Percentiles rank a stretch among this genome's conserved stretches.
Conservation (phyloP, 2,329 filamentous ascomycete genomes). For the Ceratocystiopsis minuta region DNA sequence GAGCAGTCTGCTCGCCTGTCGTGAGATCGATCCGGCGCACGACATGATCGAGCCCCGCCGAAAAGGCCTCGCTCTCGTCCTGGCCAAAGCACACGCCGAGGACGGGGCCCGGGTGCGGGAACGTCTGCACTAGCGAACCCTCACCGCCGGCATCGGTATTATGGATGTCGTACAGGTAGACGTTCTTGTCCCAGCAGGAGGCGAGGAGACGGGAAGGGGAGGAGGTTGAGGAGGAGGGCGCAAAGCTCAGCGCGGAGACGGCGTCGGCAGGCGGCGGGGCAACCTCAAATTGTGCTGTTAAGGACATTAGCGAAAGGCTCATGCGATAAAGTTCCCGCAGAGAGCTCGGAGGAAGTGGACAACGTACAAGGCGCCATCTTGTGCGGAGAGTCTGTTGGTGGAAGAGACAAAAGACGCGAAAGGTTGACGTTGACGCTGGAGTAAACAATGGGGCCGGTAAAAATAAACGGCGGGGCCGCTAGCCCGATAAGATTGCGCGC, state of each 20-base stretch:
- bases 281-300: constrained; percentile 43
- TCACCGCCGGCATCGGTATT: constrained; percentile 34
- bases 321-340: neutral
- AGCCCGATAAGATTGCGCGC: constrained; percentile 7
- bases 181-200: constrained; percentile 83
- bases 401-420: neutral
- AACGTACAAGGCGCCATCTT: constrained; percentile 9
- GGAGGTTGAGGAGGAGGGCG: constrained; percentile 26
- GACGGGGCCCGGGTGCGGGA: constrained; percentile 68
- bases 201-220: constrained; percentile 63
- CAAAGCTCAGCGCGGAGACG: constrained; percentile 74
- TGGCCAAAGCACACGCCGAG: constrained; percentile 83
- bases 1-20: constrained; percentile 50
- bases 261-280: constrained; percentile 68
- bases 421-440: neutral
- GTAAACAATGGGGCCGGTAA: constrained; percentile 6
- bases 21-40: constrained; percentile 60
- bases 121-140: constrained; percentile 51
- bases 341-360: too few relatives aligned
- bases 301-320: neutral
- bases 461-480: constrained; percentile 4
- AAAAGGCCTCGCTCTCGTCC: constrained; percentile 69
- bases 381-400: neutral
- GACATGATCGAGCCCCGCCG: constrained; percentile 69
- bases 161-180: constrained; percentile 71